Evolutionary conservation across 2,329 filamentous ascomycete species (phyloP).

Genomic region (Chaetomium globosum): DNA sequence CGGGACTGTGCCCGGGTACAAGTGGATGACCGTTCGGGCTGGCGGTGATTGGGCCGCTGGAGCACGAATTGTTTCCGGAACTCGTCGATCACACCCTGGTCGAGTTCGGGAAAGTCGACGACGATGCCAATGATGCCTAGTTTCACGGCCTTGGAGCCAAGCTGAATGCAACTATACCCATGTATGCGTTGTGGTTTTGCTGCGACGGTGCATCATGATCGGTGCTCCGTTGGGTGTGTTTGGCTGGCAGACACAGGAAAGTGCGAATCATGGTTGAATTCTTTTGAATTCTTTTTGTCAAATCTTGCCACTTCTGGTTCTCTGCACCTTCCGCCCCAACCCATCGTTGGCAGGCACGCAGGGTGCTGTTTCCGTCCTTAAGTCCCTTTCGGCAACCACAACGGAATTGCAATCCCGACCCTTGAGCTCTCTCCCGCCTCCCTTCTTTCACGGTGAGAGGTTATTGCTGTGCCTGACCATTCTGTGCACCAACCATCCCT

Average conservation of each 20-base stretch:
- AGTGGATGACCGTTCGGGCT: conserved; percentile 32
- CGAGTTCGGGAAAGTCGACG: conserved; percentile 29
- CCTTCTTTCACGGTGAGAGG: background rate
- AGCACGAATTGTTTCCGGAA: conserved; percentile 40
- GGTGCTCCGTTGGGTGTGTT: background rate
- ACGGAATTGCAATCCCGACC: background rate
- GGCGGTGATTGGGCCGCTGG: conserved; percentile 32
- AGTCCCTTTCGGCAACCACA: conserved; percentile 7
- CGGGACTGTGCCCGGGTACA: conserved; percentile 31
- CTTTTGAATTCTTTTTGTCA: background rate
- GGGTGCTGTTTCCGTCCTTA: conserved; percentile 22
- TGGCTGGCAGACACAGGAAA: background rate
- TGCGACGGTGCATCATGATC: conserved; percentile 6
- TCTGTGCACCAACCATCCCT: background rate
- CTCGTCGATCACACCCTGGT: conserved; percentile 32
- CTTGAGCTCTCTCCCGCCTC: background rate
- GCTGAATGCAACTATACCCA: background rate
- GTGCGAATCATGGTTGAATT: background rate
- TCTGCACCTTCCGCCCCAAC: conserved; percentile 8
- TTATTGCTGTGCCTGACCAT: background rate
- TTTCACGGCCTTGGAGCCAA: conserved; percentile 3
- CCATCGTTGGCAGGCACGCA: background rate
- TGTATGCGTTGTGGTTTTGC: background rate
- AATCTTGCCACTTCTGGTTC: conserved; percentile 12
- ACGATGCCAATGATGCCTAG: conserved; percentile 19